These are phyloP conservation scores for Caryocar brasiliense DNA, from an alignment of 441 rosid genomes.

Conservation along the genomic window DNA sequence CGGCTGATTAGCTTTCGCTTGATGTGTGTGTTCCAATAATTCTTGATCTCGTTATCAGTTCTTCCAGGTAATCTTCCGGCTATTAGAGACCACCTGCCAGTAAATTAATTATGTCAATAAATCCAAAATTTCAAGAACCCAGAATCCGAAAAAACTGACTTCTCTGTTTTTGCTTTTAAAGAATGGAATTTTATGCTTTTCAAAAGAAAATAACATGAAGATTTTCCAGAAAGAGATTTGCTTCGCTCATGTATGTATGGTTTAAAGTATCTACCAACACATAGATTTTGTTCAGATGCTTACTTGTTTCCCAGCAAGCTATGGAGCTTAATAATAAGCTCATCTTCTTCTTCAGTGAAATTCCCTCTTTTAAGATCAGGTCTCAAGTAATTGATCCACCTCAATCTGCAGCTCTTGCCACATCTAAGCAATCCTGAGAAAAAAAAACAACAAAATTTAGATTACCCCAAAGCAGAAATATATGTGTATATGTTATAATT, in stretches of 20 bases:
- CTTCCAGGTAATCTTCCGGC: slow-evolving; percentile 35
- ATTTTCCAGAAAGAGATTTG: no score
- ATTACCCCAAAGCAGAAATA: no score
- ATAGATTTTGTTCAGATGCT: no score
- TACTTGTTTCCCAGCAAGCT: slow-evolving; percentile 36
- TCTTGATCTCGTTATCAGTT: slow-evolving; percentile 37
- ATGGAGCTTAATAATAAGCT: slow-evolving; percentile 30
- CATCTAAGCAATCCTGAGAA: slow-evolving; percentile 29
- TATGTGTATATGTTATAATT: no score
- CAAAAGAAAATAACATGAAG: no score
- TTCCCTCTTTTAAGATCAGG: slow-evolving; percentile 41
- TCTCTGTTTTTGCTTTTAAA: no score
- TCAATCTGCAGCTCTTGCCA: slow-evolving; percentile 33
- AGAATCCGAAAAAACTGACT: no score
- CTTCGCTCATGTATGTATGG: no score
- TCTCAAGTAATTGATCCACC: slow-evolving; percentile 36
- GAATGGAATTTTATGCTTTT: no score
- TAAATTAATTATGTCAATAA: no score
- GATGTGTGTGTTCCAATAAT: slow-evolving; percentile 42
- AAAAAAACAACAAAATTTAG: background rate
- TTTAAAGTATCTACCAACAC: no score
- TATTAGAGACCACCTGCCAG: slow-evolving; percentile 32
- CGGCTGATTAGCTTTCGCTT: slow-evolving; percentile 27
- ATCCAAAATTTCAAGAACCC: no score
- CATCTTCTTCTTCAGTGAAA: slow-evolving; percentile 34